Conservation (phyloP, 2,329 filamentous ascomycete genomes). For the Alternaria panax region DNA sequence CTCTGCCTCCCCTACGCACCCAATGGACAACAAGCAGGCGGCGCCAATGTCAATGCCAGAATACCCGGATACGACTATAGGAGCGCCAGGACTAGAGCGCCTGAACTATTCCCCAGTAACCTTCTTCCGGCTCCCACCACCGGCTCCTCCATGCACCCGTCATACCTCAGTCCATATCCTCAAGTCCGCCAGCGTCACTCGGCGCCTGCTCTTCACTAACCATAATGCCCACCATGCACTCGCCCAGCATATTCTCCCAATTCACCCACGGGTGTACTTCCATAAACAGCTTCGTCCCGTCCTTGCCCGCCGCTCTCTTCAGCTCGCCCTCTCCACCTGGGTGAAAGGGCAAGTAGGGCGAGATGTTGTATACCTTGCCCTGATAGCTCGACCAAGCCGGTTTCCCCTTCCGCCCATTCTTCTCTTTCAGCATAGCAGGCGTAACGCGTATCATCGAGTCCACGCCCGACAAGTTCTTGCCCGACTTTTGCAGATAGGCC, state of each 20-base stretch:
- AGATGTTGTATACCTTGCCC: conserved; percentile 93
- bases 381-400: conserved; percentile 92
- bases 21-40: no score
- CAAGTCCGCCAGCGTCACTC: conserved; percentile 50
- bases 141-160: not conserved
- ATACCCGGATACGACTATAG: no score
- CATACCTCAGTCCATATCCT: conserved; percentile 65
- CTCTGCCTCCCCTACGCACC: no score
- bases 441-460: conserved; percentile 73
- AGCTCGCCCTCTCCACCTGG: conserved; percentile 84
- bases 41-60: no score
- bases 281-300: conserved; percentile 69
- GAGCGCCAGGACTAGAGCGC: no score
- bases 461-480: conserved; percentile 58
- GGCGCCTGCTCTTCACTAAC: conserved; percentile 62
- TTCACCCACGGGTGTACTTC: conserved; percentile 74
- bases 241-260: conserved; percentile 70
- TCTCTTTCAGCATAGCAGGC: conserved; percentile 76
- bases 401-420: conserved; percentile 82
- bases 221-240: conserved; percentile 68
- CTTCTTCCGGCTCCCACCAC: no score
- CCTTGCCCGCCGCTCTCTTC: conserved; percentile 78
- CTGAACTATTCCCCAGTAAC: no score
- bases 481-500: conserved; percentile 83
- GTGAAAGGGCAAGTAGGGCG: conserved; percentile 88